Percentiles rank a stretch among this genome's conserved stretches.
phyloP scores from a whole-genome alignment of 352 stramenopile species.

The Globisporangium yorkense region DNA sequence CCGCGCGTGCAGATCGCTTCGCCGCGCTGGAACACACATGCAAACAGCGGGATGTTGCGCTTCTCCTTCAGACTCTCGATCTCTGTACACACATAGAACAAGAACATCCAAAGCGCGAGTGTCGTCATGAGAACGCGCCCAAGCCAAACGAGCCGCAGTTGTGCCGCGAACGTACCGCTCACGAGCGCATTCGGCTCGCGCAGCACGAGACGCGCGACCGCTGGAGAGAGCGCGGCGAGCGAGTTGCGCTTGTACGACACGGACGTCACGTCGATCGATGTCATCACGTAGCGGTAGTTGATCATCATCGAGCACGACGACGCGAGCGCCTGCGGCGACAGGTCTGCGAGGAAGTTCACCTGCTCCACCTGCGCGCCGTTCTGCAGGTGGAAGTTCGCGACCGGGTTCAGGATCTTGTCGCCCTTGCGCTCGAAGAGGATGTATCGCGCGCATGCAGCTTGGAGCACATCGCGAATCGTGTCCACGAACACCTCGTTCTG shows the following conservation, averaged over 20 bases:
- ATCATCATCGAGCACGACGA: constrained; percentile 75
- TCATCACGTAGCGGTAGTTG: constrained; percentile 88
- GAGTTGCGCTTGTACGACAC: constrained; percentile 78
- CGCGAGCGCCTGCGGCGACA: constrained; percentile 34
- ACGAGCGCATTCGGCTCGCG: constrained; percentile 43
- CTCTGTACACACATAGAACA: constrained; percentile 21
- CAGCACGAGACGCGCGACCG: constrained; percentile 54
- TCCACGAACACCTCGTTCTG: constrained; percentile 36
- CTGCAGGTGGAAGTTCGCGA: constrained; percentile 83
- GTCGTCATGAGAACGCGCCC: background rate
- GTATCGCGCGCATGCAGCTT: constrained; percentile 60
- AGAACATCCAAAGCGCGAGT: background rate
- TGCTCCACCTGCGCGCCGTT: constrained; percentile 84
- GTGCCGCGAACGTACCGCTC: constrained; percentile 30
- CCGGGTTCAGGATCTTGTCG: constrained; percentile 76
- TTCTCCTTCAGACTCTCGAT: constrained; percentile 35
- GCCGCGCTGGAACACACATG: constrained; percentile 53
- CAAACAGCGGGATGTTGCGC: constrained; percentile 67
- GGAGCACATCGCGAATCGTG: constrained; percentile 46
- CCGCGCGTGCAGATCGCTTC: constrained; percentile 65
- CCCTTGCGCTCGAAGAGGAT: constrained; percentile 73
- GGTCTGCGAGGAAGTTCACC: constrained; percentile 77
- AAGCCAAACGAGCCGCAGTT: background rate
- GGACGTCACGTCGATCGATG: constrained; percentile 64
- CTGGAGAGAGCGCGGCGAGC: constrained; percentile 52